Evolutionary conservation across 805 yeast genomes (phyloP).

Genomic region (Schwanniomyces pseudopolymorphus): DNA sequence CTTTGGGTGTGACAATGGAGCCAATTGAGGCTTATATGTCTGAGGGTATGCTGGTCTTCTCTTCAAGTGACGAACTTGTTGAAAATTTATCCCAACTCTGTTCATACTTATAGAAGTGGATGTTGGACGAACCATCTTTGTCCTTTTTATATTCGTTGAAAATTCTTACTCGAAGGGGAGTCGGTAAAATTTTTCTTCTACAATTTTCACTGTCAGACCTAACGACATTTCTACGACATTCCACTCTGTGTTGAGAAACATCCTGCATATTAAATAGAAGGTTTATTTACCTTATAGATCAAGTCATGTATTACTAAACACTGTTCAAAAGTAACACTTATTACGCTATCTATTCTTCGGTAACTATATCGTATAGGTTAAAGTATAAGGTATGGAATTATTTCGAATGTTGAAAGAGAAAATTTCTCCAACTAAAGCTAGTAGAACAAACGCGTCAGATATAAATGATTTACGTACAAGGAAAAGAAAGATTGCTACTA

Average conservation of each 20-base stretch:
- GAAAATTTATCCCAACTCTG: slow-evolving; percentile 7
- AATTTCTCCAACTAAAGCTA: slow-evolving; percentile 18
- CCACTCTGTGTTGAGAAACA: neutral
- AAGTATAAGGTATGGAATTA: slow-evolving; percentile 2
- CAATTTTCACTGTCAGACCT: neutral
- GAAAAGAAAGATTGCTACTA: slow-evolving; percentile 8
- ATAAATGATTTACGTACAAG: slow-evolving; percentile 6
- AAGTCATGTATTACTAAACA: neutral
- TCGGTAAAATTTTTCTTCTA: neutral
- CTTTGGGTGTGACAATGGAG: slow-evolving; percentile 29
- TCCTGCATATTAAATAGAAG: neutral
- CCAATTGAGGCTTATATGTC: slow-evolving; percentile 29
- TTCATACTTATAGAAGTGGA: slow-evolving; percentile 2
- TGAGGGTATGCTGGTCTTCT: slow-evolving; percentile 35
- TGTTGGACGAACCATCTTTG: slow-evolving; percentile 3
- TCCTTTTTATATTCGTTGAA: neutral
- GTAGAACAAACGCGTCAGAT: slow-evolving; percentile 9
- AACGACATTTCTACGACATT: neutral
- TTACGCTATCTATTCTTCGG: neutral
- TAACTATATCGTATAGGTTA: neutral
- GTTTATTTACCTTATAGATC: neutral
- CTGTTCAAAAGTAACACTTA: neutral
- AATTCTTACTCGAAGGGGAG: neutral
- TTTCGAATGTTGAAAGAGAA: slow-evolving; percentile 23
- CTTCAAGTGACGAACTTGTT: slow-evolving; percentile 22